These are phyloP conservation scores for Rauvolfia tetraphylla DNA, from an alignment of 257 asterid species.

Conservation along the genomic window DNA sequence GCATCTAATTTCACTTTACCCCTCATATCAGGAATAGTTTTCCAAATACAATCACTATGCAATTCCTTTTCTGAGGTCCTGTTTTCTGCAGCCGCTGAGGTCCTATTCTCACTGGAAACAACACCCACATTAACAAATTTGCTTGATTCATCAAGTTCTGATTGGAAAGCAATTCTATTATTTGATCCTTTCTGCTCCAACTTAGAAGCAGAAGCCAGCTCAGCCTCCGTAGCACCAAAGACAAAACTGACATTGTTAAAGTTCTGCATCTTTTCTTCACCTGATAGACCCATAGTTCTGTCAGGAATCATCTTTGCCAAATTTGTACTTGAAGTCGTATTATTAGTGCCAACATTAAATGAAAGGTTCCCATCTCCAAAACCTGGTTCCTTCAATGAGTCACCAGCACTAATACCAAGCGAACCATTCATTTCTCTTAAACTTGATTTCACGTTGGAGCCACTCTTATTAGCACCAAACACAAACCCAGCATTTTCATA, in stretches of 20 bases:
- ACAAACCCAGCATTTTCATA: conserved; percentile 22
- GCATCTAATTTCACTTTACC: conserved; percentile 15
- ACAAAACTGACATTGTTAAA: conserved; percentile 21
- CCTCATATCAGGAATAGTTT: neutral
- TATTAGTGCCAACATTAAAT: conserved; percentile 8
- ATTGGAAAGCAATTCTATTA: neutral
- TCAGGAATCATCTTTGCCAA: neutral
- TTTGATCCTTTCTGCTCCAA: conserved; percentile 2
- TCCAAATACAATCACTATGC: neutral
- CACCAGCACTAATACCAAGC: conserved; percentile 23
- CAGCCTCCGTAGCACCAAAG: conserved; percentile 27
- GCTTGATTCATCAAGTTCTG: conserved; percentile 4
- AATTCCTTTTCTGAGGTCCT: neutral
- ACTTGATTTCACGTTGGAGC: conserved; percentile 14
- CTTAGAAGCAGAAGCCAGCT: conserved; percentile 8
- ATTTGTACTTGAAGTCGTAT: neutral
- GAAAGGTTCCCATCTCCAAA: conserved; percentile 7
- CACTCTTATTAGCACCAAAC: conserved; percentile 31
- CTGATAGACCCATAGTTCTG: conserved; percentile 15
- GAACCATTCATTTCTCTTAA: conserved; percentile 16
- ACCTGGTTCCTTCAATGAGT: conserved; percentile 11
- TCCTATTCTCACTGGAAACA: conserved; percentile 4
- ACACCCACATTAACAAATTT: conserved; percentile 11
- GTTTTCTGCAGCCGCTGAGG: conserved; percentile 12
- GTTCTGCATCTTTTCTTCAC: conserved; percentile 10